Evolutionary conservation across 2,329 filamentous ascomycete genomes (phyloP), one percentile per base, ranked within the genome.

Genomic region (Ophiocordyceps camponoti-floridani): DNA sequence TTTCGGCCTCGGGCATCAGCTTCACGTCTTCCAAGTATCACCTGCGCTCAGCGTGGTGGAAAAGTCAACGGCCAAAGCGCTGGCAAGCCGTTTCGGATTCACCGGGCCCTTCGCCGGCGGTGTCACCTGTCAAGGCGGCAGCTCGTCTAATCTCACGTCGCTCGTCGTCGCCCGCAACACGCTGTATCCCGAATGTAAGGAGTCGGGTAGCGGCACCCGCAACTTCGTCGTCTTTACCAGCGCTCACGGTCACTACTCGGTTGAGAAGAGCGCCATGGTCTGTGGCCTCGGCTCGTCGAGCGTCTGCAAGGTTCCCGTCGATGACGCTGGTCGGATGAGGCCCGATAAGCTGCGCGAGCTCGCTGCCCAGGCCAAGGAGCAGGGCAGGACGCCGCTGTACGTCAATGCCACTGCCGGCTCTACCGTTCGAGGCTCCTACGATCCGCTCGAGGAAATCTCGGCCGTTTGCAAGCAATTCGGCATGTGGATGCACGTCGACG

Each of bases 341-440:
- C 69, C 82, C 0, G 56, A 65, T 0, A 75, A 75, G 14, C 69
- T 98, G 10, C 74, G 82, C 23, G 65, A 67, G 1, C 65, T 79
- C 38, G 67, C 94, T 28, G 43, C 66, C 5, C 67, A 71, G 45
- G 79, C 83, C 23, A 77, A 78, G 53, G 53, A 58, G 0, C 69
- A 78, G 43, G 85, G 84, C 31, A 77, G 80, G 56, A 91, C 83
- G 1, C 89, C 91, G 0, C 82, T 98, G 48, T 95, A 94, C 62
- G 84, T 96, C 57, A 96, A 95, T 58, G 84, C 88, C 6, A 96
- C 91, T 0, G 89, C 91, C 0, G 91, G 91, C 16, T 95, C 89
- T 1, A 98, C 91, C 0, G 89, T 96, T 2, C 68, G 89, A 49
- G 91, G 91, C 14, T 86, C 84, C 1, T 98, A 82, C 57, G 89